These are phyloP conservation scores for Exsudoporus frostii DNA, from an alignment of 768 basidiomycete species.

Conservation along the genomic window DNA sequence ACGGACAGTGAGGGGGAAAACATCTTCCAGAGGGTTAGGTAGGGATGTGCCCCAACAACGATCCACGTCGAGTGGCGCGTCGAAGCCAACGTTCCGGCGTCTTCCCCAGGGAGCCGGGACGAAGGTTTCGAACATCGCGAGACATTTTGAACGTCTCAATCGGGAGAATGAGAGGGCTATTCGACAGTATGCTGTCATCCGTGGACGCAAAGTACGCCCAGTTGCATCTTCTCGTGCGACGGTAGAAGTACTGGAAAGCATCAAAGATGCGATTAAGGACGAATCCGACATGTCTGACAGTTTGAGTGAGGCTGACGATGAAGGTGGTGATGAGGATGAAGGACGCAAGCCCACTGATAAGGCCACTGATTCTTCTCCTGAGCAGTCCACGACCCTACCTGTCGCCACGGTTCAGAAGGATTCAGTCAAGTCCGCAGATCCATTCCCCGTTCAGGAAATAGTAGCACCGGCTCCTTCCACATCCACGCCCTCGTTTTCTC, in stretches of 20 bases:
- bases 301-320: slow-evolving; percentile 63
- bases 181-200: slow-evolving; percentile 79
- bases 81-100: slow-evolving; percentile 57
- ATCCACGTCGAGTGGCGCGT: slow-evolving; percentile 32
- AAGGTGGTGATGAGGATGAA: slow-evolving; percentile 60
- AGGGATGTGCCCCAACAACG: slow-evolving; percentile 44
- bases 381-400: slow-evolving; percentile 31
- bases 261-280: slow-evolving; percentile 90
- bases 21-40: slow-evolving; percentile 29
- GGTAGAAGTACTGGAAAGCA: slow-evolving; percentile 83
- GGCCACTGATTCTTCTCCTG: slow-evolving; percentile 29
- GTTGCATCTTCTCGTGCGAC: slow-evolving; percentile 86
- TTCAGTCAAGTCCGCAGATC: not conserved
- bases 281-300: slow-evolving; percentile 73
- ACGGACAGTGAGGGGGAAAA: slow-evolving; percentile 39
- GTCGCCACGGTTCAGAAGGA: slow-evolving; percentile 11
- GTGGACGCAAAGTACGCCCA: slow-evolving; percentile 83
- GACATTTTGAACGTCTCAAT: slow-evolving; percentile 84
- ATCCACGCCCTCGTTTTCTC: slow-evolving; percentile 26
- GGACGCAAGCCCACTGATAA: slow-evolving; percentile 31
- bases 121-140: slow-evolving; percentile 85
- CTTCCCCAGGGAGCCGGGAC: slow-evolving; percentile 46
- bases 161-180: slow-evolving; percentile 73
- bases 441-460: slow-evolving; percentile 30
- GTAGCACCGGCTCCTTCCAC: slow-evolving; percentile 8